phyloP scores from a whole-genome alignment of 345 rosid species.

The Ricinus communis region DNA sequence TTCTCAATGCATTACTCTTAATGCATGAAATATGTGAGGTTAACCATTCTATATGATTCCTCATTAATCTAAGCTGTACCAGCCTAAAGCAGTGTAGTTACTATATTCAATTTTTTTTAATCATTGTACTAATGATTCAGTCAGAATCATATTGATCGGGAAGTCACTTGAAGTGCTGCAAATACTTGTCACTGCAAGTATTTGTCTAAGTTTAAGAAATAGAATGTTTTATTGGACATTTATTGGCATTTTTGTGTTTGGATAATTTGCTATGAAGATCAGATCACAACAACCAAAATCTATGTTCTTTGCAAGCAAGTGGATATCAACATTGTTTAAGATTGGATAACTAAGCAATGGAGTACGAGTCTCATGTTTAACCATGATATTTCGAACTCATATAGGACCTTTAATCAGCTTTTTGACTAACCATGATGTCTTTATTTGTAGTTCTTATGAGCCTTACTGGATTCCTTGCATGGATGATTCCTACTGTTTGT shows the following conservation, averaged over 20 bases:
- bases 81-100: not conserved
- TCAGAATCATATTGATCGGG: not conserved
- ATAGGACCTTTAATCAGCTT: slow-evolving; percentile 3
- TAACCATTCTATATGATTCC: not conserved
- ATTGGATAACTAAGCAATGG: not conserved
- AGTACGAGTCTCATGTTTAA: slow-evolving; percentile 3
- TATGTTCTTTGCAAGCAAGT: not conserved
- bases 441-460: not conserved
- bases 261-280: not conserved
- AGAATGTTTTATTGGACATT: not conserved
- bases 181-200: not conserved
- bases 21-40: not conserved
- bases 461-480: not conserved
- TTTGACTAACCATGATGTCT: not conserved
- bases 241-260: not conserved
- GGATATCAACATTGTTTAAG: not conserved
- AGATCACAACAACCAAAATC: not conserved
- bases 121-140: not conserved
- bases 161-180: not conserved
- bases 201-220: no score
- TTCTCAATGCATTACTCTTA: not conserved
- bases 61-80: no score
- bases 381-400: no score
- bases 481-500: slow-evolving; percentile 4
- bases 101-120: not conserved